Conservation (phyloP, 371 early-diverging fungal species). For the Mucor velutinosus region DNA sequence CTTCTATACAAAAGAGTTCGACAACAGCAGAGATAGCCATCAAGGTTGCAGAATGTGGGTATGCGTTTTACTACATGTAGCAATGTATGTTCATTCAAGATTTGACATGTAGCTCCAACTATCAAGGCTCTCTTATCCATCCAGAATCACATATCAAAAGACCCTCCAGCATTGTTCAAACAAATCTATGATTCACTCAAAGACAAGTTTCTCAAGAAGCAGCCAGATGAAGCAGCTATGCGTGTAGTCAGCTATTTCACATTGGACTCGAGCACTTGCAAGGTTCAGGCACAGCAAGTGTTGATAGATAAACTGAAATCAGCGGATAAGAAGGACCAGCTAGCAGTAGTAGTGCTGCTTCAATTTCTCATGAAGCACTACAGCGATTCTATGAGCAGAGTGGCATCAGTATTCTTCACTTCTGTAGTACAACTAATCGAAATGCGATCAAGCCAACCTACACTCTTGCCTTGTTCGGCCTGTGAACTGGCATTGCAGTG, state of each 20-base stretch:
- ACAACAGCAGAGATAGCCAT: background rate
- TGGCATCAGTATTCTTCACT: background rate
- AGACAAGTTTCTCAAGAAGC: constrained; percentile 7
- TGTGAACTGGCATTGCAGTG: constrained; percentile 7
- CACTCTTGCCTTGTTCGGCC: constrained; percentile 13
- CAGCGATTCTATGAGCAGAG: background rate
- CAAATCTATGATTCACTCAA: constrained; percentile 19
- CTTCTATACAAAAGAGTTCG: background rate
- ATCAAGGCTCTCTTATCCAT: constrained; percentile 18
- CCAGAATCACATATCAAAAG: constrained; percentile 11
- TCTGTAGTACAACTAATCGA: background rate
- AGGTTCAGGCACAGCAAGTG: background rate
- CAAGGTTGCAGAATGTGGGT: constrained; percentile 12
- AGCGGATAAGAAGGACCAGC: constrained; percentile 5
- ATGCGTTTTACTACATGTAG: too few species aligned
- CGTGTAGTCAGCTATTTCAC: constrained; percentile 14
- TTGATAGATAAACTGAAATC: background rate
- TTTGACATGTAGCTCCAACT: constrained; percentile 11
- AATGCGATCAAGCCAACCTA: constrained; percentile 1
- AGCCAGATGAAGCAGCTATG: constrained; percentile 7
- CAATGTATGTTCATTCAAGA: background rate
- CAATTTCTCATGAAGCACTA: constrained; percentile 8
- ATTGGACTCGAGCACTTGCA: constrained; percentile 4
- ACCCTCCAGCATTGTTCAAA: background rate
- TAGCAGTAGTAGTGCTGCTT: constrained; percentile 14